Conservation (phyloP, 1,284 basidiomycete genomes). For the Malassezia vespertilionis region DNA sequence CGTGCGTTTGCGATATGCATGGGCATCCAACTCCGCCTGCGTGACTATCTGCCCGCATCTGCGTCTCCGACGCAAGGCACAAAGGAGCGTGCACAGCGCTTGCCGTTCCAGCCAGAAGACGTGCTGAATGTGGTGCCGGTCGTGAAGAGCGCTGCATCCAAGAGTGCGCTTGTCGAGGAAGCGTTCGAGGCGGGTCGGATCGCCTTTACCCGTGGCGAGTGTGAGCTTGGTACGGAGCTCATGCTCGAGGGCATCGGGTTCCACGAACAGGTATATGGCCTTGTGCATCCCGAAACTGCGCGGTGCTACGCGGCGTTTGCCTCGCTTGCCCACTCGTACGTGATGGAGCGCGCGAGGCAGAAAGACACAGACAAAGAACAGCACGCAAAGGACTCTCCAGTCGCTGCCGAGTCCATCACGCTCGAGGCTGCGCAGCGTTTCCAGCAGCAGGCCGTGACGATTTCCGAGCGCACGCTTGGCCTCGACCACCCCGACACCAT, state of each 20-base stretch:
- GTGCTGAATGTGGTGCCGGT: conserved; percentile 53
- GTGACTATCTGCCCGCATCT: conserved; percentile 49
- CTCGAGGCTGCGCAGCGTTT: conserved; percentile 50
- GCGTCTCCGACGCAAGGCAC: conserved; percentile 37
- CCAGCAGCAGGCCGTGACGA: conserved; percentile 54
- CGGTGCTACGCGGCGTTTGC: conserved; percentile 53
- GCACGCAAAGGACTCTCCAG: conserved; percentile 10
- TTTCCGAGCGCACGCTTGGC: conserved; percentile 54
- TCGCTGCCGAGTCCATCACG: conserved; percentile 48
- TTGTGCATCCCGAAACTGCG: conserved; percentile 55
- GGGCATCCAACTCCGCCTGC: conserved; percentile 54
- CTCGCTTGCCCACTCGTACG: conserved; percentile 49
- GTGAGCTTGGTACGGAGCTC: conserved; percentile 52
- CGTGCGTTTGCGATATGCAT: conserved; percentile 52
- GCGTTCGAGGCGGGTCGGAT: conserved; percentile 53
- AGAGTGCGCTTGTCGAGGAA: conserved; percentile 53
- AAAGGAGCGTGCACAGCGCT: conserved; percentile 13
- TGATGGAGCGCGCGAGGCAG: conserved; percentile 22
- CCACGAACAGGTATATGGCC: conserved; percentile 55
- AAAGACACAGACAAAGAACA: conserved; percentile 18
- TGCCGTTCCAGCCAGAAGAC: conserved; percentile 51
- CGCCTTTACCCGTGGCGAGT: conserved; percentile 51
- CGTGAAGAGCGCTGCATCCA: conserved; percentile 52
- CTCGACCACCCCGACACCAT: conserved; percentile 54
- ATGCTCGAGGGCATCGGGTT: conserved; percentile 53